A percentile compares a stretch with the other conserved stretches of the same genome.
phyloP scores from a whole-genome alignment of 306 rosid genomes.

The Cucumis hystrix region DNA sequence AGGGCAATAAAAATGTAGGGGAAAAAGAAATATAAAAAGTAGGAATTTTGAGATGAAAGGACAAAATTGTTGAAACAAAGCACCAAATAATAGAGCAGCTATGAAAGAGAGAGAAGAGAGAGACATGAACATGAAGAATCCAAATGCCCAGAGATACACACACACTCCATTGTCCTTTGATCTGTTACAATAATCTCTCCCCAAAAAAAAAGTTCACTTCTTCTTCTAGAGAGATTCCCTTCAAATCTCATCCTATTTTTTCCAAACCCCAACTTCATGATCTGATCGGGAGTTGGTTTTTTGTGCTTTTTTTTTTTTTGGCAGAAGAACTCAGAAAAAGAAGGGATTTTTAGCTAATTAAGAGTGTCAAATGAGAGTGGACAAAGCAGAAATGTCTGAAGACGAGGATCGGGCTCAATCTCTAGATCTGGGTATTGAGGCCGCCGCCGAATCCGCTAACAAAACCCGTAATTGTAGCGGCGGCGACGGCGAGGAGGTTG shows the following conservation, averaged over 20 bases:
- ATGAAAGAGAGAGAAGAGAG: slow-evolving; percentile 23
- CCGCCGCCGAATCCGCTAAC: slow-evolving; percentile 30
- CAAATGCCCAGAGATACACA: slow-evolving; percentile 49
- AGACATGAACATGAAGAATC: slow-evolving; percentile 33
- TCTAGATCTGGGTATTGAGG: slow-evolving; percentile 35
- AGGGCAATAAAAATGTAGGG: not conserved
- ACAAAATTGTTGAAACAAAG: slow-evolving; percentile 15
- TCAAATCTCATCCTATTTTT: not conserved
- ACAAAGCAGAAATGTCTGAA: slow-evolving; percentile 35
- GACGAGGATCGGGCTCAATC: slow-evolving; percentile 57
- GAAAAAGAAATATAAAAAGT: not conserved
- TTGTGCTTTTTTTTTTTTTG: not conserved
- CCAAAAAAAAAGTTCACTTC: not conserved
- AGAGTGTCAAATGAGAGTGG: slow-evolving; percentile 17
- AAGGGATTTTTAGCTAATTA: not conserved
- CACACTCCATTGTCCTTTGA: slow-evolving; percentile 28
- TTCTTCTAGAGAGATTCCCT: not conserved
- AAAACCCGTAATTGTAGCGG: slow-evolving; percentile 33
- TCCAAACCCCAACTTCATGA: slow-evolving; percentile 12
- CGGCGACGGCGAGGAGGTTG: slow-evolving; percentile 12
- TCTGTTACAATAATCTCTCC: slow-evolving; percentile 30
- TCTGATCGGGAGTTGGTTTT: slow-evolving; percentile 14
- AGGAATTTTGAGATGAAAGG: slow-evolving; percentile 6
- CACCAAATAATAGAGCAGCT: slow-evolving; percentile 43
- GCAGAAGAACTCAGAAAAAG: not conserved